These are phyloP conservation scores for Trypanosoma lewisi DNA, from an alignment of 208 protist species.

Conservation along the genomic window DNA sequence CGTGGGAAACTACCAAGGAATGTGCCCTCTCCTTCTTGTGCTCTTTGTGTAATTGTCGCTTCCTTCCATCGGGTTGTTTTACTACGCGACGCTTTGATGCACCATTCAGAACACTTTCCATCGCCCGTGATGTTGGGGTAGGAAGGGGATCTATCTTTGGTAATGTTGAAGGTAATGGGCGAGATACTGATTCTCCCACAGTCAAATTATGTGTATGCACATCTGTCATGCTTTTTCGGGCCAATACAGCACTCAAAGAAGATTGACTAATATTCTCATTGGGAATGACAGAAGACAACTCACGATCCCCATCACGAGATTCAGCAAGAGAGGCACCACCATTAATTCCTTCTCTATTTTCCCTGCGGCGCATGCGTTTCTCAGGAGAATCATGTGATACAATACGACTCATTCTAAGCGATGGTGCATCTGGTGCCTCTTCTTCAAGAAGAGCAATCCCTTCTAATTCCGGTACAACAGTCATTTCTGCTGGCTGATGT, in stretches of 20 bases:
- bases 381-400: too few species aligned
- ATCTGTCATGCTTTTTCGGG: slow-evolving; percentile 4
- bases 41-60: neutral
- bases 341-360: too few species aligned
- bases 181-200: neutral
- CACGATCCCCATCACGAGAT: neutral
- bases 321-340: too few species aligned
- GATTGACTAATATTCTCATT: neutral
- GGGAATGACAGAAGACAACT: too few species aligned
- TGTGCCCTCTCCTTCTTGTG: neutral
- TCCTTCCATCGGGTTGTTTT: slow-evolving; percentile 1
- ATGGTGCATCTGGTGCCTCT: neutral
- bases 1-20: neutral
- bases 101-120: slow-evolving; percentile 7
- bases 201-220: slow-evolving; percentile 8
- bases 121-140: neutral
- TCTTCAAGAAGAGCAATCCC: neutral
- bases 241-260: slow-evolving; percentile 2
- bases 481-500: neutral
- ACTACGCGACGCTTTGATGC: neutral
- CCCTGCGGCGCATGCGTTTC: too few species aligned
- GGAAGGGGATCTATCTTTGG: neutral
- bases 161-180: neutral
- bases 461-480: neutral
- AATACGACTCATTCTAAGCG: too few species aligned